Evolutionary conservation across 2,329 filamentous ascomycete genomes (phyloP).

Genomic region (Metarhizium sp.): DNA sequence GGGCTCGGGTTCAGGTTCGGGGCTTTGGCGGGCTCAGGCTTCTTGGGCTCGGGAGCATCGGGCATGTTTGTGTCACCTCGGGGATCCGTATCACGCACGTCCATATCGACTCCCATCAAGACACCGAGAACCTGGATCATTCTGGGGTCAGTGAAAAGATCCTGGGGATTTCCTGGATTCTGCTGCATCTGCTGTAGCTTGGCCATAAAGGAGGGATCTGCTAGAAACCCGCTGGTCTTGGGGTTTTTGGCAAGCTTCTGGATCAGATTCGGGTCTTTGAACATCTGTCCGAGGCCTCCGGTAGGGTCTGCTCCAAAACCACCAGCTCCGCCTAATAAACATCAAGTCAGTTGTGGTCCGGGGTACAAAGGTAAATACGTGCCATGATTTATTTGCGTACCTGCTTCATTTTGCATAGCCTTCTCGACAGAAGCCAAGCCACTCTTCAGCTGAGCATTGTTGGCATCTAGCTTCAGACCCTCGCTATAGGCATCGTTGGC

Average conservation of each 20-base stretch:
- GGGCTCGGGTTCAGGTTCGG: constrained; percentile 46
- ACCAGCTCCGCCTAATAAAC: constrained; percentile 11
- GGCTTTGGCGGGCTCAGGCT: constrained; percentile 39
- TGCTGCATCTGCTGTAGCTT: constrained; percentile 75
- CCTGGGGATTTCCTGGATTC: constrained; percentile 70
- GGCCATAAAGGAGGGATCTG: constrained; percentile 78
- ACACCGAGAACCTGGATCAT: constrained; percentile 94
- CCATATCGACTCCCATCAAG: constrained; percentile 88
- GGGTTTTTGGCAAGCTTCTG: constrained; percentile 90
- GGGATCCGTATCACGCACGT: constrained; percentile 29
- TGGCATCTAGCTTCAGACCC: constrained; percentile 85
- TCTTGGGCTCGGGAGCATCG: constrained; percentile 43
- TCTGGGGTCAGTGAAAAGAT: constrained; percentile 79
- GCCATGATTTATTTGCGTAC: constrained; percentile 12
- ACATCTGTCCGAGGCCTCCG: constrained; percentile 80
- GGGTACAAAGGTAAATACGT: neutral
- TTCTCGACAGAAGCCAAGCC: constrained; percentile 78
- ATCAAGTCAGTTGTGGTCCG: constrained; percentile 4
- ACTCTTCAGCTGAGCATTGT: constrained; percentile 86
- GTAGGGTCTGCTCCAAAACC: constrained; percentile 49
- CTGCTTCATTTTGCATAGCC: constrained; percentile 60
- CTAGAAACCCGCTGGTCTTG: constrained; percentile 76
- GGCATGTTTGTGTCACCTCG: constrained; percentile 64
- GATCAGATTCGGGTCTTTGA: constrained; percentile 83
- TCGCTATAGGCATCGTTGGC: constrained; percentile 88